Evolutionary conservation across 2,329 filamentous ascomycete species (phyloP).

Genomic region (Xylariaceae sp.): DNA sequence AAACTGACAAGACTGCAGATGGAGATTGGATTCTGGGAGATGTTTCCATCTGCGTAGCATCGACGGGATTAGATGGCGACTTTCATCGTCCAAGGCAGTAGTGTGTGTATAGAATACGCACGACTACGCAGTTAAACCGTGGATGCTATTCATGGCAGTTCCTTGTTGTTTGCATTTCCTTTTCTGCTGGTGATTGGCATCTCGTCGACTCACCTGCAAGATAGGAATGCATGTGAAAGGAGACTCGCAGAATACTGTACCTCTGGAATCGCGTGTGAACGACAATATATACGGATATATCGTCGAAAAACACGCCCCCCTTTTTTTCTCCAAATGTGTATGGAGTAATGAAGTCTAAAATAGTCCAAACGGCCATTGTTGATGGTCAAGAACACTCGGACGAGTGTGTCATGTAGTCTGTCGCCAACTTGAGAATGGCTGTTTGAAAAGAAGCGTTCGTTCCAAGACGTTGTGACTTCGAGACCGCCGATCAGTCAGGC

Average conservation of each 20-base stretch:
- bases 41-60: conserved; percentile 38
- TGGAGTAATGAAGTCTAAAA: background rate
- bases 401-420: too few relatives aligned
- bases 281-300: too few relatives aligned
- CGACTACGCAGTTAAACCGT: background rate
- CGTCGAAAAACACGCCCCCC: too few relatives aligned
- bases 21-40: conserved; percentile 53
- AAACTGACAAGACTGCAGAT: conserved; percentile 36
- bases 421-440: too few relatives aligned
- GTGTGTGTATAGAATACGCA: background rate
- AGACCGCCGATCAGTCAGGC: too few relatives aligned
- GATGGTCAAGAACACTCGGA: background rate
- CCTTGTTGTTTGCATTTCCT: background rate
- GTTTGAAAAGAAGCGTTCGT: too few relatives aligned
- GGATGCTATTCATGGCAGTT: background rate
- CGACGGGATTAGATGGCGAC: background rate
- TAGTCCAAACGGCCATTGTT: background rate
- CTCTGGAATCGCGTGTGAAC: too few relatives aligned
- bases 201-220: background rate
- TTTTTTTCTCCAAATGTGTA: too few relatives aligned
- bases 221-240: background rate
- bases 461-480: too few relatives aligned
- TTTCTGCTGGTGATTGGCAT: background rate
- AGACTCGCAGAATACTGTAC: background rate
- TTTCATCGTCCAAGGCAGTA: too few relatives aligned